Evolutionary conservation across 257 asterid species (phyloP).

Genomic region (Ligustrum vulgare): DNA sequence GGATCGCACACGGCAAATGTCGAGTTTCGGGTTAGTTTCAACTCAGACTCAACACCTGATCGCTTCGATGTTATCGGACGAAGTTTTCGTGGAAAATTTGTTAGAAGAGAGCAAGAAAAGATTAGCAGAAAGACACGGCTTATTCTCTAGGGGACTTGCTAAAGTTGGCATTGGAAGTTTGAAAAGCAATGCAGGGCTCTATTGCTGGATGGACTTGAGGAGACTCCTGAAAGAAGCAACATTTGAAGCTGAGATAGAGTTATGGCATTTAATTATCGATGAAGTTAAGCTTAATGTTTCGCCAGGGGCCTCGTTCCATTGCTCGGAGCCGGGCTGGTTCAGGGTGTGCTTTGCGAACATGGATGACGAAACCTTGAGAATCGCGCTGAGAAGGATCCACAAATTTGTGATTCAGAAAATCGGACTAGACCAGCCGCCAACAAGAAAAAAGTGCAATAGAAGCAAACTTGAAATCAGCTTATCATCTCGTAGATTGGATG

Average conservation of each 20-base stretch:
- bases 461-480: constrained; percentile 66
- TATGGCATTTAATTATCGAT: constrained; percentile 56
- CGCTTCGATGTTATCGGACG: constrained; percentile 69
- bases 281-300: constrained; percentile 80
- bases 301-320: constrained; percentile 73
- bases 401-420: constrained; percentile 46
- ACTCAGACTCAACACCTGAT: constrained; percentile 75
- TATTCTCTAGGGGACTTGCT: constrained; percentile 46
- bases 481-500: constrained; percentile 67
- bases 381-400: constrained; percentile 54
- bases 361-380: constrained; percentile 59
- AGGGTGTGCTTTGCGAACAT: constrained; percentile 82
- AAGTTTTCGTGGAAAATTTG: constrained; percentile 46
- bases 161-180: constrained; percentile 53
- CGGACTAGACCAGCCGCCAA: constrained; percentile 22
- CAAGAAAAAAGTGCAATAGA: constrained; percentile 47
- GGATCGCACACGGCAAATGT: constrained; percentile 69
- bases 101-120: constrained; percentile 48
- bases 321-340: constrained; percentile 86
- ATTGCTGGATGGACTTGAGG: constrained; percentile 71
- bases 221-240: constrained; percentile 44
- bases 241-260: constrained; percentile 56
- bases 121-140: constrained; percentile 43
- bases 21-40: constrained; percentile 79
- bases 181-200: constrained; percentile 62